phyloP scores from a whole-genome alignment of 108 stramenopile species.

The Cyclostephanos invisitatus region DNA sequence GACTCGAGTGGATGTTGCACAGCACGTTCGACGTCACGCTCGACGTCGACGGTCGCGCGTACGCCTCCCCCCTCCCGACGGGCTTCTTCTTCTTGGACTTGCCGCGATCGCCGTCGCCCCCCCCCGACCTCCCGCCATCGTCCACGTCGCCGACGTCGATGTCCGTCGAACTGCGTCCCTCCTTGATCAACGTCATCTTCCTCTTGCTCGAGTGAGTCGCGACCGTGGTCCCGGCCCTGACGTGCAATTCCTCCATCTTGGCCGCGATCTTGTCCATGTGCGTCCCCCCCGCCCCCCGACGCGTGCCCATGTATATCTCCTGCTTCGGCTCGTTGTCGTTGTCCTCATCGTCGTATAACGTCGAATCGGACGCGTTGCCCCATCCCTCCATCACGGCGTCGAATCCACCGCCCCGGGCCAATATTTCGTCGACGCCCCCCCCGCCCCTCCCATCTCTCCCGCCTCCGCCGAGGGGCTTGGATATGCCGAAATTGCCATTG shows the following conservation, averaged over 20 bases:
- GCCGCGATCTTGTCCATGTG: constrained; percentile 24
- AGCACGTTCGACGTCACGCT: constrained; percentile 33
- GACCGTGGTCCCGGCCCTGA: constrained; percentile 4
- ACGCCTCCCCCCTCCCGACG: not conserved
- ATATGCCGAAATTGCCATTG: not conserved
- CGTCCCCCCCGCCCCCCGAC: constrained; percentile 7
- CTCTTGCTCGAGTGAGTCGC: not conserved
- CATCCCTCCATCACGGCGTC: too few species aligned
- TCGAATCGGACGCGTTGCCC: not conserved
- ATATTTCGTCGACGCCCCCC: not conserved
- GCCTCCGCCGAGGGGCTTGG: not conserved
- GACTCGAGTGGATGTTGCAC: constrained; percentile 38
- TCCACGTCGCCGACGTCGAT: too few species aligned
- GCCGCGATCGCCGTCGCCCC: not conserved
- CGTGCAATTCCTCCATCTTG: constrained; percentile 24
- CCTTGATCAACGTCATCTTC: not conserved
- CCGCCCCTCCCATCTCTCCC: not conserved
- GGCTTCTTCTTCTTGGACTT: not conserved
- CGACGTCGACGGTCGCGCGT: constrained; percentile 20
- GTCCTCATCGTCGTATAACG: constrained; percentile 8
- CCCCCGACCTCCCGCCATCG: not conserved
- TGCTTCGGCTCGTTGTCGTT: constrained; percentile 35
- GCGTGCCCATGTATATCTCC: constrained; percentile 28
- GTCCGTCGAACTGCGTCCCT: too few species aligned
- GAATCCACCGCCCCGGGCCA: not conserved